These are phyloP conservation scores for Phytophthora agathidicida DNA, from an alignment of 352 stramenopile species.

Conservation along the genomic window DNA sequence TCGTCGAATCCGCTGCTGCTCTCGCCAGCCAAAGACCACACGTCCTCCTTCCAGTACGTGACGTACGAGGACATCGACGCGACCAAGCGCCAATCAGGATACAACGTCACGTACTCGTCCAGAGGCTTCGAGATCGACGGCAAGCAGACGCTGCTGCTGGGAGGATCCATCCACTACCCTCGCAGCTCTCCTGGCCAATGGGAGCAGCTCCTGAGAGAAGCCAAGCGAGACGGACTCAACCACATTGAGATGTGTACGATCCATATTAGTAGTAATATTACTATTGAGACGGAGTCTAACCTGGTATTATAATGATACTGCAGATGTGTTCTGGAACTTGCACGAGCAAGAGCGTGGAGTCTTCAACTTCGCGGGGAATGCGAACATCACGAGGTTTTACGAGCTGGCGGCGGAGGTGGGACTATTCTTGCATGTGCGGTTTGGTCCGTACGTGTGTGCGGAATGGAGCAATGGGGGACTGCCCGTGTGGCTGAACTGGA, in stretches of 20 bases:
- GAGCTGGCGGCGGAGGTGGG: constrained; percentile 55
- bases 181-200: constrained; percentile 58
- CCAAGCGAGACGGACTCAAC: constrained; percentile 78
- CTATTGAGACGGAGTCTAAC: not conserved
- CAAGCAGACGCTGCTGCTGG: constrained; percentile 57
- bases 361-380: constrained; percentile 53
- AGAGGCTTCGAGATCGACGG: constrained; percentile 71
- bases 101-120: constrained; percentile 51
- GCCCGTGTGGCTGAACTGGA: constrained; percentile 64
- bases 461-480: constrained; percentile 74
- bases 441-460: constrained; percentile 71
- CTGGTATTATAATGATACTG: not conserved
- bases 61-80: constrained; percentile 66
- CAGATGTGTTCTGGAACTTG: constrained; percentile 80
- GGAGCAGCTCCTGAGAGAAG: constrained; percentile 61
- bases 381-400: constrained; percentile 71
- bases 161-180: constrained; percentile 74
- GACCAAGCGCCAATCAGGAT: constrained; percentile 46
- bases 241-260: constrained; percentile 75
- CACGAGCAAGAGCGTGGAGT: constrained; percentile 62
- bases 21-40: not conserved
- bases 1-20: constrained; percentile 45
- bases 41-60: constrained; percentile 42
- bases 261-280: not conserved
- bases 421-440: constrained; percentile 75